phyloP scores from a whole-genome alignment of 2,329 filamentous ascomycete genomes.

The Microdochium nivale region DNA sequence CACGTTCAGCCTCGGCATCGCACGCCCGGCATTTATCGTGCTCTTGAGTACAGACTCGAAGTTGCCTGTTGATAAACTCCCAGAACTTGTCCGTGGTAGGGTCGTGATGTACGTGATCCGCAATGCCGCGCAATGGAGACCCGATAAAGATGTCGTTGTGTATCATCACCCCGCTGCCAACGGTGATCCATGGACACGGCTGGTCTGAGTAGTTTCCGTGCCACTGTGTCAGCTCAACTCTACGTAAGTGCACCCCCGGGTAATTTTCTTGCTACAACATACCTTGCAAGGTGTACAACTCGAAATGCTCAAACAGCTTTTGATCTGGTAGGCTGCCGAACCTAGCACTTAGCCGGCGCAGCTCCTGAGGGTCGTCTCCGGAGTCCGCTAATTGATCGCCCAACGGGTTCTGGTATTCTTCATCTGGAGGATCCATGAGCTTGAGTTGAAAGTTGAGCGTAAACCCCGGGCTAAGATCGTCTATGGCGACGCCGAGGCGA shows the following conservation, averaged over 20 bases:
- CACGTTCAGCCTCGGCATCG: neutral
- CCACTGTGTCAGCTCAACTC: neutral
- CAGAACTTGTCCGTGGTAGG: neutral
- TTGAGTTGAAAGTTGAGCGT: neutral
- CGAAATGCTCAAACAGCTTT: neutral
- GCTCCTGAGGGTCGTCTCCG: neutral
- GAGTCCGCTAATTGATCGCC: neutral
- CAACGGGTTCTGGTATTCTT: neutral
- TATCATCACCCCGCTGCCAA: neutral
- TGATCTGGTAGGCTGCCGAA: neutral
- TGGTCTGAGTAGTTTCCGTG: neutral
- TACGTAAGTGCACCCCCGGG: neutral
- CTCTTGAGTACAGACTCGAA: neutral
- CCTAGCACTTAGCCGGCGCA: neutral
- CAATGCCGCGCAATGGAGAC: neutral
- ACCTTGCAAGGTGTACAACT: neutral
- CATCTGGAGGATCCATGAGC: neutral
- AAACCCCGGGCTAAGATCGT: neutral
- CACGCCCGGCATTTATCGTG: neutral
- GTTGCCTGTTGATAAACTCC: neutral
- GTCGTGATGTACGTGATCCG: neutral
- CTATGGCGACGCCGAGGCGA: neutral
- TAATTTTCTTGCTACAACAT: neutral
- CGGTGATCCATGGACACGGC: neutral
- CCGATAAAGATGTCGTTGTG: neutral